phyloP scores from a whole-genome alignment of 148 eudicot genomes.

The Agrostemma githago region DNA sequence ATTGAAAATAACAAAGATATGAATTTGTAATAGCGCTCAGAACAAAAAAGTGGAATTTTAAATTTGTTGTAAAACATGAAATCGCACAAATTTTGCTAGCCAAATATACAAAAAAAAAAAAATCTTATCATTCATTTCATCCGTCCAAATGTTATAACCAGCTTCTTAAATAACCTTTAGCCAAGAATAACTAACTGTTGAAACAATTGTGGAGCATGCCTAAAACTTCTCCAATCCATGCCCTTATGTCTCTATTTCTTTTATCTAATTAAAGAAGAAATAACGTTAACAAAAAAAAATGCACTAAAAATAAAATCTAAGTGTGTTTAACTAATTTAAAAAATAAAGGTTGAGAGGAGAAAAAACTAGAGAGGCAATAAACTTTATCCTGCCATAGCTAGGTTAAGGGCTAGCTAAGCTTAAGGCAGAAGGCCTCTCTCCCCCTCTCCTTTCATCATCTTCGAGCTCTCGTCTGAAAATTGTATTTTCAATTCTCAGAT shows the following conservation, averaged over 20 bases:
- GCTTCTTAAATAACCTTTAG: constrained; percentile 8
- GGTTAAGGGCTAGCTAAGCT: constrained; percentile 31
- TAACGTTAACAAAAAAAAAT: background rate
- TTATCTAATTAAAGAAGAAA: constrained; percentile 14
- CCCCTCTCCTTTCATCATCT: constrained; percentile 2
- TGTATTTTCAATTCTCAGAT: background rate
- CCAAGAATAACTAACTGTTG: constrained; percentile 17
- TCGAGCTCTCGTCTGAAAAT: background rate
- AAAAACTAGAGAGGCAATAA: constrained; percentile 15
- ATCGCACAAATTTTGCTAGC: constrained; percentile 5
- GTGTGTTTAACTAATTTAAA: constrained; percentile 1
- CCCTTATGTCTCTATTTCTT: constrained; percentile 15
- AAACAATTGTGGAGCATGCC: constrained; percentile 18
- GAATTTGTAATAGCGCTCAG: background rate
- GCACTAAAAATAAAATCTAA: constrained; percentile 20
- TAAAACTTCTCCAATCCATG: constrained; percentile 43
- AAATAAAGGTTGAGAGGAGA: constrained; percentile 20
- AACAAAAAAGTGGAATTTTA: too few relatives aligned
- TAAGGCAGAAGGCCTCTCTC: constrained; percentile 37
- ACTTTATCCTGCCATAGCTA: constrained; percentile 29
- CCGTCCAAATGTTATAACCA: constrained; percentile 11
- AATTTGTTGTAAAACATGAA: background rate
- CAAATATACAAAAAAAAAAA: background rate
- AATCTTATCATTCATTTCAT: constrained; percentile 6
- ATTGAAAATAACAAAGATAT: too few relatives aligned